phyloP scores from a whole-genome alignment of 352 stramenopile species.

The Blastocystis sp. region DNA sequence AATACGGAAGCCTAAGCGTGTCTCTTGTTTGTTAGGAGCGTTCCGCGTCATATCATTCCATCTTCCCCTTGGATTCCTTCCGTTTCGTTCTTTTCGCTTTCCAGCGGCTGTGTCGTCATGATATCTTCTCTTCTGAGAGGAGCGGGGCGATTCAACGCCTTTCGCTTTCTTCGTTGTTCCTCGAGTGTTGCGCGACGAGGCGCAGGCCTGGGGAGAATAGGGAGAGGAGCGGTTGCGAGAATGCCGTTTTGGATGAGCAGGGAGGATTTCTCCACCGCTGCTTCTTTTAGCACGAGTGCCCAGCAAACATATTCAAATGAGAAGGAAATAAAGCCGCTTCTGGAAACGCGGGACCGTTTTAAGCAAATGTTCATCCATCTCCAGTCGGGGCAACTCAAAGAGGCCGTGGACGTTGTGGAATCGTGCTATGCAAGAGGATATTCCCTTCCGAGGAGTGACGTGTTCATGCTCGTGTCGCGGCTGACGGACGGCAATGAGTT shows the following conservation, averaged over 20 bases:
- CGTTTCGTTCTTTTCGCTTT: not conserved
- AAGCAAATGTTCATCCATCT: constrained; percentile 43
- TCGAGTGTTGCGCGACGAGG: not conserved
- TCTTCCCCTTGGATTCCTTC: not conserved
- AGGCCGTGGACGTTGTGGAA: not conserved
- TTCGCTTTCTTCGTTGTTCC: not conserved
- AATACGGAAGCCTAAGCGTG: constrained; percentile 35
- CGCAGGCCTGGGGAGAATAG: not conserved
- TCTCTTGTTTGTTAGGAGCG: constrained; percentile 43
- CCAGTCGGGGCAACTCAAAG: not conserved
- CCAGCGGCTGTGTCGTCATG: not conserved
- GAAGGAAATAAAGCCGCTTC: not conserved
- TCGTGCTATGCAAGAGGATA: constrained; percentile 17
- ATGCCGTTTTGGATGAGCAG: not conserved
- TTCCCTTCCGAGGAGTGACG: constrained; percentile 22
- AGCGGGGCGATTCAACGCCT: not conserved
- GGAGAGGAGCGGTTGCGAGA: not conserved
- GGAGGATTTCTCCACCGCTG: too few relatives aligned
- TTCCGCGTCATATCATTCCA: not conserved
- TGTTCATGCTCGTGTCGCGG: constrained; percentile 24
- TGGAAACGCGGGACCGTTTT: constrained; percentile 27
- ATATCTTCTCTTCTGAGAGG: not conserved
- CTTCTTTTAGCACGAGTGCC: not conserved
- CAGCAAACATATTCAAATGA: not conserved
- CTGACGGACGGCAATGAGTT: not conserved